A percentile compares a stretch with the other conserved stretches of the same genome.
phyloP scores from a whole-genome alignment of 192 early-diverging fungal genomes.

The Coemansia interrupta region DNA sequence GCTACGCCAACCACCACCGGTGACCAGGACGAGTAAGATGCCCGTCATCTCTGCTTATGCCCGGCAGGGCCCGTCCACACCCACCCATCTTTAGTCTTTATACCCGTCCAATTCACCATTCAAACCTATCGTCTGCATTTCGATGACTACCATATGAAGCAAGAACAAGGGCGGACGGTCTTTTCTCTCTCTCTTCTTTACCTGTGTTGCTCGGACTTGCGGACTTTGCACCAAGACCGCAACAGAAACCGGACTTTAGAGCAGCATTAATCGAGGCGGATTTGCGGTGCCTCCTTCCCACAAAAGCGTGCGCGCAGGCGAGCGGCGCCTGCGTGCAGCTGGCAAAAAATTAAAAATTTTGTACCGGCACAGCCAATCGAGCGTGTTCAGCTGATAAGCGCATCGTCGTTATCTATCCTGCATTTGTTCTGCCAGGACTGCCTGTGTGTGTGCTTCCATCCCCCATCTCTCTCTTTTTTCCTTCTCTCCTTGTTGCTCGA shows the following conservation, averaged over 20 bases:
- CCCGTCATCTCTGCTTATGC: not conserved
- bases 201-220: too few species aligned
- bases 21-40: not conserved
- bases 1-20: constrained; percentile 16
- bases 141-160: too few species aligned
- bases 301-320: constrained; percentile 8
- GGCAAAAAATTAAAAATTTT: not conserved
- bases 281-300: not conserved
- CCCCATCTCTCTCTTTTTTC: not conserved
- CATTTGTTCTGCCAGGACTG: too few species aligned
- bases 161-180: too few species aligned
- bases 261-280: not conserved
- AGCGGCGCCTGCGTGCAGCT: not conserved
- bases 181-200: too few species aligned
- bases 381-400: too few species aligned
- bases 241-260: too few species aligned
- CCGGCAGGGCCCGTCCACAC: not conserved
- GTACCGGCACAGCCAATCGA: too few species aligned
- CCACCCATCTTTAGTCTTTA: not conserved
- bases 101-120: not conserved
- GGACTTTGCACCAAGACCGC: too few species aligned
- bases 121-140: too few species aligned
- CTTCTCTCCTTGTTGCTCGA: constrained; percentile 3
- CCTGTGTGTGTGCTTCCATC: not conserved
- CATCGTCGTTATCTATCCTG: too few species aligned